A percentile compares a stretch with the other conserved stretches of the same genome.
Evolutionary conservation across 805 yeast species (phyloP).

Genomic region (Kazachstania psychrophila): DNA sequence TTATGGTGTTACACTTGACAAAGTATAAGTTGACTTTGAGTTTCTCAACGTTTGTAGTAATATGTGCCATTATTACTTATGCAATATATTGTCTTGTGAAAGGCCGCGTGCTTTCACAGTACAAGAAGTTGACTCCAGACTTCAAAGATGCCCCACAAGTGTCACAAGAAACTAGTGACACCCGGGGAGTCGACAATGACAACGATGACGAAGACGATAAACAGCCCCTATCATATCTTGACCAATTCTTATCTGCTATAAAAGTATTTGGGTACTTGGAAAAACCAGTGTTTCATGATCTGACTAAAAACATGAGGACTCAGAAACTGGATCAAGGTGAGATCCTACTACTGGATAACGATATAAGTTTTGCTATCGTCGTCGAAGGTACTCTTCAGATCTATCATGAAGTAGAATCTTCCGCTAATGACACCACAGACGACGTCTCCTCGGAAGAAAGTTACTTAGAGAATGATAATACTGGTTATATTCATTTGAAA

Average conservation of each 20-base stretch:
- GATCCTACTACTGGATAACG: constrained; percentile 59
- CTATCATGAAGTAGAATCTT: constrained; percentile 43
- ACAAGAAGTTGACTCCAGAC: constrained; percentile 19
- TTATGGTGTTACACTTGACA: too few species aligned
- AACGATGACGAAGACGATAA: constrained; percentile 8
- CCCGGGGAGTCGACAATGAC: neutral
- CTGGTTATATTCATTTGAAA: constrained; percentile 17
- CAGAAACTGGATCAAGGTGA: constrained; percentile 74
- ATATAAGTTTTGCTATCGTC: constrained; percentile 80
- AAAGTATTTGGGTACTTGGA: constrained; percentile 92
- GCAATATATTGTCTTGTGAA: constrained; percentile 15
- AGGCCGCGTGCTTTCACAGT: constrained; percentile 20
- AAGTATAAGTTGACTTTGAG: neutral
- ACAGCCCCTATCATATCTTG: constrained; percentile 53
- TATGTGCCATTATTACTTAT: constrained; percentile 10
- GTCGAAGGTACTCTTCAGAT: constrained; percentile 87
- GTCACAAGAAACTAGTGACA: neutral
- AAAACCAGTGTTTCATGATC: constrained; percentile 80
- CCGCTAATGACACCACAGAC: constrained; percentile 4
- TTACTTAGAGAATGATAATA: constrained; percentile 1
- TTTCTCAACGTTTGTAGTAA: neutral
- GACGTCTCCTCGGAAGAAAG: constrained; percentile 13
- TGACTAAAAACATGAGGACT: constrained; percentile 86
- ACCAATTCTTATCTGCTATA: constrained; percentile 83
- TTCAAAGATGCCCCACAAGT: neutral